phyloP scores from a whole-genome alignment of 2,329 filamentous ascomycete genomes.

The Aspergillus terreus region DNA sequence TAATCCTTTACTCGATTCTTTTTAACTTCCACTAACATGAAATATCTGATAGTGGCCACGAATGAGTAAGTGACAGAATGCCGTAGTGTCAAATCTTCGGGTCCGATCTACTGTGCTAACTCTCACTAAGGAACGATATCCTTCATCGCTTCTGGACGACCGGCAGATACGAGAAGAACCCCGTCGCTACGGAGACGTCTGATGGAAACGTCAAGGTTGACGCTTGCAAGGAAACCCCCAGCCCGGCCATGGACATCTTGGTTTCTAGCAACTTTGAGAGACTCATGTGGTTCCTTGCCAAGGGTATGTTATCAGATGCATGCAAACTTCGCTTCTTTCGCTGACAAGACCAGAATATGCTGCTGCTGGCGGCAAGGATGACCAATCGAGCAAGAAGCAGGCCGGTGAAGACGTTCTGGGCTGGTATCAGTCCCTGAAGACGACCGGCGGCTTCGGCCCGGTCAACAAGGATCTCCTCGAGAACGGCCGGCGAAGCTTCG shows the following conservation, averaged over 20 bases:
- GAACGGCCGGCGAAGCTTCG: conserved; percentile 59
- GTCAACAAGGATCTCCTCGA: conserved; percentile 34
- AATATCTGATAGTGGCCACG: conserved; percentile 6
- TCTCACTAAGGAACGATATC: conserved; percentile 68
- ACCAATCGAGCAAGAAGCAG: conserved; percentile 38
- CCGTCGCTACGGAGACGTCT: not conserved
- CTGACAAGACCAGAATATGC: conserved; percentile 23
- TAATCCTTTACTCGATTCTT: not conserved
- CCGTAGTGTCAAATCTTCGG: not conserved
- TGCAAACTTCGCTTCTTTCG: not conserved
- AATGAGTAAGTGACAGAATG: conserved; percentile 5
- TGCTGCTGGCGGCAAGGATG: conserved; percentile 59
- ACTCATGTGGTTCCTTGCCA: conserved; percentile 77
- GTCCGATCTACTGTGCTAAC: not conserved
- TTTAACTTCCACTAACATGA: not conserved
- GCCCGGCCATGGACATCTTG: conserved; percentile 95
- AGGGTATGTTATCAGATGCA: conserved; percentile 38
- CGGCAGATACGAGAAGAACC: conserved; percentile 7
- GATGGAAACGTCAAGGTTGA: not conserved
- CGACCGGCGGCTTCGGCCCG: conserved; percentile 5
- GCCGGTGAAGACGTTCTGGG: conserved; percentile 6
- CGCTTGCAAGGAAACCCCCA: conserved; percentile 71
- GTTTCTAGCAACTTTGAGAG: conserved; percentile 97
- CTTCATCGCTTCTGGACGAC: conserved; percentile 73
- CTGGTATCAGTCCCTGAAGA: conserved; percentile 7